Conservation (phyloP, 192 early-diverging fungal genomes). For the Rhizophagus prolifer region DNA sequence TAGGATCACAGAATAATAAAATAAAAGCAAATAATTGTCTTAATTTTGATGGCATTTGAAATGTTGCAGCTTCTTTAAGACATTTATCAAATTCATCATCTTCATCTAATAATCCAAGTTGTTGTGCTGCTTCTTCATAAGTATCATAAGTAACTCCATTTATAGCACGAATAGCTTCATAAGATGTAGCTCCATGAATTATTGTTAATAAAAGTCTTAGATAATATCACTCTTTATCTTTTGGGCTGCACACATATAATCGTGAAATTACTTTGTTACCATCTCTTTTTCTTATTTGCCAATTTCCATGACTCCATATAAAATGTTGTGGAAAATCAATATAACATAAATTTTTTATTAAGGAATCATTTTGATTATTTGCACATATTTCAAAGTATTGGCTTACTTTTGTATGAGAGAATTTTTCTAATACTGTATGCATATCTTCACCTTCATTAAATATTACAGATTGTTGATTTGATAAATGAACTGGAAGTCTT, state of each 20-base stretch:
- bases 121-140: slow-evolving; percentile 21
- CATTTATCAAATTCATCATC: slow-evolving; percentile 18
- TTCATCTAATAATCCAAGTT: slow-evolving; percentile 26
- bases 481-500: no score
- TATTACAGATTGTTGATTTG: not conserved
- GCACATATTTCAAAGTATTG: slow-evolving; percentile 19
- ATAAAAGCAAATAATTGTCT: slow-evolving; percentile 31
- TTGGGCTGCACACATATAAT: slow-evolving; percentile 13
- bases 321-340: not conserved
- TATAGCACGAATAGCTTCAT: slow-evolving; percentile 17
- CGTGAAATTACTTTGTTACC: not conserved
- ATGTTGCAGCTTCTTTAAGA: slow-evolving; percentile 4
- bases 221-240: slow-evolving; percentile 26
- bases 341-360: slow-evolving; percentile 14
- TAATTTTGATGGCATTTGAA: not conserved
- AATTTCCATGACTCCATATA: not conserved
- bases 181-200: slow-evolving; percentile 23
- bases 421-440: not conserved
- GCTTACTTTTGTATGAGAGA: slow-evolving; percentile 1
- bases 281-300: not conserved
- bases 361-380: not conserved
- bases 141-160: slow-evolving; percentile 19
- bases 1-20: slow-evolving; percentile 9
- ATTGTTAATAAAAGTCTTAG: slow-evolving; percentile 19
- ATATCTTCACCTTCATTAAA: not conserved